phyloP scores from a whole-genome alignment of 73 alveolate genomes.

The Paramecium biaurelia region DNA sequence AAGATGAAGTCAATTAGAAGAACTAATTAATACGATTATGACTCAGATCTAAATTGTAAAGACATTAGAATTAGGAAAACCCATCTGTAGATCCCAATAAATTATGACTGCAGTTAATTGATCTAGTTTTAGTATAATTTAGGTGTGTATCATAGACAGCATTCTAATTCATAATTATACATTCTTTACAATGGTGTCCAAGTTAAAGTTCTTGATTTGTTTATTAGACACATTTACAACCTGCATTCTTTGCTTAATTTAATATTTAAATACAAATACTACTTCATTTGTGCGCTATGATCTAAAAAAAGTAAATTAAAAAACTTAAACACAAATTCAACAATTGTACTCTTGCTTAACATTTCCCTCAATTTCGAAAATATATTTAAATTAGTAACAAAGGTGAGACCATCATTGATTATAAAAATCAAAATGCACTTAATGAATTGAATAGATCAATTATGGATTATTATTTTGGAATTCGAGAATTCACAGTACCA shows the following conservation, averaged over 20 bases:
- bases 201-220: conserved; percentile 3
- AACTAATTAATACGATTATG: background rate
- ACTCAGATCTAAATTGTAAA: background rate
- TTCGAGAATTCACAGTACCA: background rate
- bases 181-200: background rate
- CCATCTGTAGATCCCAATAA: conserved; percentile 37
- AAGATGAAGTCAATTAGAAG: conserved; percentile 13
- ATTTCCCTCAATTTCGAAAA: background rate
- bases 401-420: conserved; percentile 27
- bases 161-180: background rate
- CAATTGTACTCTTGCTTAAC: background rate
- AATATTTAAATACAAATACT: background rate
- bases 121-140: background rate
- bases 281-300: background rate
- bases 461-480: conserved; percentile 11
- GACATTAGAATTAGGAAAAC: background rate
- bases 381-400: background rate
- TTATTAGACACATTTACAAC: conserved; percentile 9
- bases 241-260: background rate
- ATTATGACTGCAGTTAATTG: background rate
- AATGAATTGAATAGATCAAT: background rate
- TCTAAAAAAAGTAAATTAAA: conserved; percentile 19
- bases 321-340: conserved; percentile 25
- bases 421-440: background rate
- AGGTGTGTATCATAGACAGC: background rate